Evolutionary conservation across 371 early-diverging fungal species (phyloP).

Genomic region (Mortierella sp.): DNA sequence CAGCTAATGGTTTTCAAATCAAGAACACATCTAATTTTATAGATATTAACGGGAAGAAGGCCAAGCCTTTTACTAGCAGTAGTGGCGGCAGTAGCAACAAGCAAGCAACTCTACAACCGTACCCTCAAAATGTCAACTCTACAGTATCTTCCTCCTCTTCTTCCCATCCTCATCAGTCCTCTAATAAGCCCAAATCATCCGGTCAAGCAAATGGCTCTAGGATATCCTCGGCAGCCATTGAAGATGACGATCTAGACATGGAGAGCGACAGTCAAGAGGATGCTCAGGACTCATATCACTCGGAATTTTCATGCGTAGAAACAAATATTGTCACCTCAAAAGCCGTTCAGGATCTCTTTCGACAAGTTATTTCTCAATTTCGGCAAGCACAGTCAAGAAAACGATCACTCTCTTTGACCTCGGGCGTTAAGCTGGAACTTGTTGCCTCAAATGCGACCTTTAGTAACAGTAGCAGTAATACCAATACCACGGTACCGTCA

Average conservation of each 20-base stretch:
- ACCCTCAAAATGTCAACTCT: not conserved
- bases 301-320: slow-evolving; percentile 49
- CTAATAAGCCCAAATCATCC: slow-evolving; percentile 23
- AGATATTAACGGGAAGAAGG: slow-evolving; percentile 11
- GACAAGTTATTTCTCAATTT: slow-evolving; percentile 47
- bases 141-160: slow-evolving; percentile 12
- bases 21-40: not conserved
- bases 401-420: slow-evolving; percentile 57
- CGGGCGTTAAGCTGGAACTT: slow-evolving; percentile 47
- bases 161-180: slow-evolving; percentile 4
- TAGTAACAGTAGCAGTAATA: not conserved
- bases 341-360: slow-evolving; percentile 59
- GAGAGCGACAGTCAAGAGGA: slow-evolving; percentile 53
- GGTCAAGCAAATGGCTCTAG: slow-evolving; percentile 18
- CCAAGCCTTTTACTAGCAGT: not conserved
- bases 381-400: slow-evolving; percentile 58
- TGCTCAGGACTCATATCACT: slow-evolving; percentile 38
- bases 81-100: not conserved
- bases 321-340: slow-evolving; percentile 55
- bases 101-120: not conserved
- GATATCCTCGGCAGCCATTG: slow-evolving; percentile 22
- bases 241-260: slow-evolving; percentile 56
- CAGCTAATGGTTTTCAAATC: slow-evolving; percentile 18
- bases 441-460: slow-evolving; percentile 30
- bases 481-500: slow-evolving; percentile 3